Evolutionary conservation across 352 stramenopile genomes (phyloP), one percentile per base, ranked within the genome.

Genomic region (Phytophthora chlamydospora): DNA sequence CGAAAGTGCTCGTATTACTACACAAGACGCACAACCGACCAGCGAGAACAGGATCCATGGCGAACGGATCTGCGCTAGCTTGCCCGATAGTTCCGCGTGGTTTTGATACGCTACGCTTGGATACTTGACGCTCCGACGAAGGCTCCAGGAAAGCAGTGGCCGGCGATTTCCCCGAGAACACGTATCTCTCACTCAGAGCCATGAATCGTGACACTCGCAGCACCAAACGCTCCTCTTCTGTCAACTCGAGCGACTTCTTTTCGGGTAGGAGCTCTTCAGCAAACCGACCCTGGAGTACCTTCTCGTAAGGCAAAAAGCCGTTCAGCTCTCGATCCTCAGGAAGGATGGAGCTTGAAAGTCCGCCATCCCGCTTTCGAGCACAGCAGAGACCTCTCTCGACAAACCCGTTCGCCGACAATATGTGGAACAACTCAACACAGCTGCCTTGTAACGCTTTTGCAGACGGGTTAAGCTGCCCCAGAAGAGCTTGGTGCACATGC

Each of bases 271-370:
- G 10, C 19, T 59, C 58, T 19, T 51, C 48, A 2, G 43, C 38
- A 27, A 66, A 62, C 31, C 57, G 48, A 0, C 38, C 39, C 4
- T 54, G 12, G 10, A 58, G 51, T 4, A n/a, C 27, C 3, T 52
- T 49, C 17, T 65, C 27, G 8, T 45, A 67, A 24, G 73, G 76
- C 11, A 85, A 47, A 56, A 85, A 88, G 0, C 76, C 78, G 14
- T 40, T 36, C 29, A 82, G 35, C 36, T 85, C 71, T 10, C 42
- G 38, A 27, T 88, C 78, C 43, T 88, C 78, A 2, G 71, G 75
- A 7, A 85, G 39, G 7, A 32, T 44, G 29, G 38, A 35, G 48
- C 41, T 34, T 8, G 46, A 60, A 12, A 72, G 35, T 48, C 60
- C 41, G 21, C 38, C 47, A 3, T 55, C 58, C 27, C 58, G 21